Conservation (phyloP, 495 filamentous ascomycete genomes). For the Penicillium lagena region DNA sequence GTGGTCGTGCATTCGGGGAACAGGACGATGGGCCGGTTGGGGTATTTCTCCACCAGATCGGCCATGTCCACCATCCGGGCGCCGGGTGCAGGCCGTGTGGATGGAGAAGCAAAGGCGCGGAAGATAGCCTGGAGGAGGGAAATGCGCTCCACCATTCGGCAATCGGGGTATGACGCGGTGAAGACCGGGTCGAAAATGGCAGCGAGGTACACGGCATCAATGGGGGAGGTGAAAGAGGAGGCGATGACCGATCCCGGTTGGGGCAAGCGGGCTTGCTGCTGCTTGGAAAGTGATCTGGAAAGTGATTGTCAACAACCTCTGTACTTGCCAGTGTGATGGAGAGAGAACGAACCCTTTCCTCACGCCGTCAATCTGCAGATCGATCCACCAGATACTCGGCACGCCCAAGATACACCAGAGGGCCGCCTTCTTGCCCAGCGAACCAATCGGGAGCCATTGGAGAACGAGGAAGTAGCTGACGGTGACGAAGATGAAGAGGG, state of each 20-base stretch:
- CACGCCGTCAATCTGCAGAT: constrained; percentile 92
- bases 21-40: constrained; percentile 67
- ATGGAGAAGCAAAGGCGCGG: constrained; percentile 61
- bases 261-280: constrained; percentile 65
- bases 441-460: constrained; percentile 81
- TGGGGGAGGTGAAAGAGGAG: constrained; percentile 80
- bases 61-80: constrained; percentile 52
- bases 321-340: too few species aligned
- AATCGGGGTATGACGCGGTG: constrained; percentile 70
- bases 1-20: constrained; percentile 94
- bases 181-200: constrained; percentile 96
- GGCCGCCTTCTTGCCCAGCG: constrained; percentile 68
- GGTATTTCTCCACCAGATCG: constrained; percentile 58
- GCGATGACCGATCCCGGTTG: constrained; percentile 74
- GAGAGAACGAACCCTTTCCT: constrained; percentile 60
- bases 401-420: constrained; percentile 82
- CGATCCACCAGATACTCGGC: constrained; percentile 95
- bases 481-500: constrained; percentile 63
- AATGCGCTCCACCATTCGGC: constrained; percentile 65
- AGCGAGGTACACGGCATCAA: constrained; percentile 93
- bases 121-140: constrained; percentile 68
- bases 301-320: not conserved
- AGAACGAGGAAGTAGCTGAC: constrained; percentile 71
- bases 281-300: constrained; percentile 47
- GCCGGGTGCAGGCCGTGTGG: constrained; percentile 37